Evolutionary conservation across 1,139 yeast genomes (phyloP), one percentile per base, ranked within the genome.

Genomic region (Lodderomyces elongisporus): DNA sequence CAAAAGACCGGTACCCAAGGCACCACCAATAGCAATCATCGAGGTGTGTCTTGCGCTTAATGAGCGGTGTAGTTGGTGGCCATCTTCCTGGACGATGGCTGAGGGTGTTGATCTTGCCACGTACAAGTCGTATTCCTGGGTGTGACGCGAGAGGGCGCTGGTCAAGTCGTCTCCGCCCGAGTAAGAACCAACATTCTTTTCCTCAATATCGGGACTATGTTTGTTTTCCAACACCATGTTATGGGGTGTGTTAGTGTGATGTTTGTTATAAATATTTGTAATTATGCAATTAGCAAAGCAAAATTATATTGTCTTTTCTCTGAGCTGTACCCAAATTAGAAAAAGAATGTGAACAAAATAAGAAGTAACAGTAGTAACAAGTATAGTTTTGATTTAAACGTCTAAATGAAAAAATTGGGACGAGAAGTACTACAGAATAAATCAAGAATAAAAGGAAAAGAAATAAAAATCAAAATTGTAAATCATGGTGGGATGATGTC

Each of bases 1-100:
- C 43, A 80, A 60, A 44, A 80, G 65, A 47, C 89, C 88, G 5
- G 87, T 79, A 39, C 84, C 85, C 39, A 63, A 49, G 13, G 70
- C 70, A 43, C 72, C 72, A 36, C 72, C 72, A 45, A 66, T 55
- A 47, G 85, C 85, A 56, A 80, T 77, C 91, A 83, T 80, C 35
- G 80, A 69, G 47, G 81, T 75, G 51, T 82, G 91, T 46, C 91
- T 65, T 10, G 89, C 78, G 48, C 79, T 74, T 39, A 83, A 61
- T 17, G 70, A 74, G 51, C 78, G 72, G 46, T 77, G 75, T 46
- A 83, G 64, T 42, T 71, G 58, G 41, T 68, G 74, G n/a, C 79
- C 82, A 5, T 69, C 69, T 26, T 59, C 50, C 10, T 51, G 53
- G 28, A 55, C 62, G 13, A 58, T 38, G 14, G 57, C 48, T 13